Percentiles rank a stretch among this genome's conserved stretches.
Conservation (phyloP, 352 stramenopile species). For the Phytophthora hibernalis region DNA sequence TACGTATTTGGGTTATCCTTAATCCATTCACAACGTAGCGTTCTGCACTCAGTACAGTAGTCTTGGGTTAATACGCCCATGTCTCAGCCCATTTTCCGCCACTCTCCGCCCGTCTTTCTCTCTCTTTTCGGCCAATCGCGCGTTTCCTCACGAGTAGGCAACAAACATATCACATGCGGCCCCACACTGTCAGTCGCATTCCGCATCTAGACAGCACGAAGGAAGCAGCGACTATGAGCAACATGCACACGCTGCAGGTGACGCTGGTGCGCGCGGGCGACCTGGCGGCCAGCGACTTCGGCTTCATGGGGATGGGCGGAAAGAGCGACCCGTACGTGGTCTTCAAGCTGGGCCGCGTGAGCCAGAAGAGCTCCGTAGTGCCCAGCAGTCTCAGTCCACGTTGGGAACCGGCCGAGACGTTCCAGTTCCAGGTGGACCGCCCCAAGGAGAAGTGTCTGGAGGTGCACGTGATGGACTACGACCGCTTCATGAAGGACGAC, state of each 20-base stretch:
- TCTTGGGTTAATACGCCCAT: not conserved
- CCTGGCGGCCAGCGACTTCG: constrained; percentile 64
- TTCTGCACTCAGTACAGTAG: too few species aligned
- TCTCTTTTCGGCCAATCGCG: not conserved
- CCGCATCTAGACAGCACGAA: constrained; percentile 28
- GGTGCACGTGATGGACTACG: constrained; percentile 71
- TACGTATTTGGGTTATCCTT: not conserved
- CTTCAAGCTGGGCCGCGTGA: constrained; percentile 58
- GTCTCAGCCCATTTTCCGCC: constrained; percentile 5
- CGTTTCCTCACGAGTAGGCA: constrained; percentile 32
- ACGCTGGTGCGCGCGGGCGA: constrained; percentile 58
- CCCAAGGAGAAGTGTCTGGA: constrained; percentile 64
- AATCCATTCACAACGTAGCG: not conserved
- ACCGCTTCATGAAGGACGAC: constrained; percentile 69
- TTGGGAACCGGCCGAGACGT: constrained; percentile 65
- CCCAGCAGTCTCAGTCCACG: constrained; percentile 55
- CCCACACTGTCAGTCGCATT: constrained; percentile 36
- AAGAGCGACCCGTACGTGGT: constrained; percentile 83
- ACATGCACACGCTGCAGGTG: constrained; percentile 67
- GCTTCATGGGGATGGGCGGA: constrained; percentile 73
- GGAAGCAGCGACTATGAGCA: constrained; percentile 30
- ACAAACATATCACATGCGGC: constrained; percentile 30
- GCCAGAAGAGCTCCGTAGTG: constrained; percentile 64
- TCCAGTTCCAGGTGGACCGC: constrained; percentile 71
- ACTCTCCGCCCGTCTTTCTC: not conserved